phyloP scores from a whole-genome alignment of 805 yeast species.

The Priceomyces melissophilus region DNA sequence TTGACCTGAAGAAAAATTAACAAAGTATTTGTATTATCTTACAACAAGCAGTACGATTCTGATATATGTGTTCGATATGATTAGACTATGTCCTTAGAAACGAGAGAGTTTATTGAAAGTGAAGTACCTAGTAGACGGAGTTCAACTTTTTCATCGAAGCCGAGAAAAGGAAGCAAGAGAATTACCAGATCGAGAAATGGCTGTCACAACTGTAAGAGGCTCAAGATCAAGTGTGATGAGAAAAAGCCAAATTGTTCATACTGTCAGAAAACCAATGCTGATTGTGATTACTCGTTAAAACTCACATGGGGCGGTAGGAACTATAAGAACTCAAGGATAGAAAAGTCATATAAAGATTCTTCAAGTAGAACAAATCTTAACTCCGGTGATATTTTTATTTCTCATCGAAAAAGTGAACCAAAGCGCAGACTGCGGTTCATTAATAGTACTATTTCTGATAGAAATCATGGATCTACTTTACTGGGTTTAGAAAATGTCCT shows the following conservation, averaged over 20 bases:
- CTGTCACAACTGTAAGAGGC: slow-evolving; percentile 57
- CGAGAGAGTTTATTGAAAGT: neutral
- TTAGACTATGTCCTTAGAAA: neutral
- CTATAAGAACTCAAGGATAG: slow-evolving; percentile 40
- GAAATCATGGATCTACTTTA: neutral
- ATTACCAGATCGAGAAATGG: slow-evolving; percentile 52
- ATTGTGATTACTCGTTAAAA: slow-evolving; percentile 63
- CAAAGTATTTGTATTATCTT: too few relatives aligned
- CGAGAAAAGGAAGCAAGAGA: slow-evolving; percentile 6
- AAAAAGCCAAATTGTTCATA: slow-evolving; percentile 56
- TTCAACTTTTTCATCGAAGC: neutral
- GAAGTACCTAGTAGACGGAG: neutral
- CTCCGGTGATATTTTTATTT: too few relatives aligned
- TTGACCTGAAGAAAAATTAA: too few relatives aligned
- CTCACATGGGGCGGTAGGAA: slow-evolving; percentile 79
- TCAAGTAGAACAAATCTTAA: too few relatives aligned
- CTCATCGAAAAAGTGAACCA: too few relatives aligned
- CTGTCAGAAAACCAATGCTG: slow-evolving; percentile 44
- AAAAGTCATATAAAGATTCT: neutral
- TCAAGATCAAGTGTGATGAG: slow-evolving; percentile 71
- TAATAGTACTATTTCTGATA: neutral
- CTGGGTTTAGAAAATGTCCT: neutral
- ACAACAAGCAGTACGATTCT: too few relatives aligned
- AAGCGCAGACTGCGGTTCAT: neutral
- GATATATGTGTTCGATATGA: too few relatives aligned